phyloP scores from a whole-genome alignment of 179 eudicot species.

The Nepenthes alata region DNA sequence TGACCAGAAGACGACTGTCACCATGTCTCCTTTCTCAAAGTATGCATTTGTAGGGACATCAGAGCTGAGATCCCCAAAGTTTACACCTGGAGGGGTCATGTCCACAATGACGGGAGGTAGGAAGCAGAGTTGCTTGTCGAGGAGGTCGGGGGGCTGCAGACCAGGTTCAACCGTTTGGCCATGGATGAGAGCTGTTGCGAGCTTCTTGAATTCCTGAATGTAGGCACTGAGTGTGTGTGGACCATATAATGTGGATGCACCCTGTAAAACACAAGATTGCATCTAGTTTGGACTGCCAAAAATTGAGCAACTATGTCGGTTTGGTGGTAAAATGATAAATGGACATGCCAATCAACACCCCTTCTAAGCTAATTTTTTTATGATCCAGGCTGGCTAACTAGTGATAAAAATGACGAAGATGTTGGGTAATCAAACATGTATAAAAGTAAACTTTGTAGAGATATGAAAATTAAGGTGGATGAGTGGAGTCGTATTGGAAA shows the following conservation, averaged over 20 bases:
- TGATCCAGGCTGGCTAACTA: too few species aligned
- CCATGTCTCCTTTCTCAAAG: conserved; percentile 56
- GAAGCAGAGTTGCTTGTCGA: conserved; percentile 67
- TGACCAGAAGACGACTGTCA: conserved; percentile 58
- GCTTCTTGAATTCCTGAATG: conserved; percentile 90
- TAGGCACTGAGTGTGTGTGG: conserved; percentile 82
- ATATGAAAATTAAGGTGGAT: too few species aligned
- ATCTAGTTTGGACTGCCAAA: too few species aligned
- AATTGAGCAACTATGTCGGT: too few species aligned
- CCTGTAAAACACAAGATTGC: conserved; percentile 30
- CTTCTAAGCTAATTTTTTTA: too few species aligned
- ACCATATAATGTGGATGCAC: conserved; percentile 89
- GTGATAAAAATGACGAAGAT: too few species aligned
- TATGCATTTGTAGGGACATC: conserved; percentile 68
- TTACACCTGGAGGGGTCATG: conserved; percentile 46
- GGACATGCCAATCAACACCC: too few species aligned
- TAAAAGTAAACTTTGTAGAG: too few species aligned
- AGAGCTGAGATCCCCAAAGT: conserved; percentile 48
- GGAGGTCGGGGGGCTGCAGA: conserved; percentile 85
- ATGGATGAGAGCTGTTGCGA: conserved; percentile 54
- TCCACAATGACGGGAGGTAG: conserved; percentile 68
- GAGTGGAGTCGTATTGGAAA: too few species aligned
- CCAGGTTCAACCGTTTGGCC: conserved; percentile 47
- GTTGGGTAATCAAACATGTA: too few species aligned
- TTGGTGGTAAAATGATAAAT: too few species aligned